A percentile compares a stretch with the other conserved stretches of the same genome.
phyloP scores from a whole-genome alignment of 176 grass and related monocot species.

The Otatea glauca region DNA sequence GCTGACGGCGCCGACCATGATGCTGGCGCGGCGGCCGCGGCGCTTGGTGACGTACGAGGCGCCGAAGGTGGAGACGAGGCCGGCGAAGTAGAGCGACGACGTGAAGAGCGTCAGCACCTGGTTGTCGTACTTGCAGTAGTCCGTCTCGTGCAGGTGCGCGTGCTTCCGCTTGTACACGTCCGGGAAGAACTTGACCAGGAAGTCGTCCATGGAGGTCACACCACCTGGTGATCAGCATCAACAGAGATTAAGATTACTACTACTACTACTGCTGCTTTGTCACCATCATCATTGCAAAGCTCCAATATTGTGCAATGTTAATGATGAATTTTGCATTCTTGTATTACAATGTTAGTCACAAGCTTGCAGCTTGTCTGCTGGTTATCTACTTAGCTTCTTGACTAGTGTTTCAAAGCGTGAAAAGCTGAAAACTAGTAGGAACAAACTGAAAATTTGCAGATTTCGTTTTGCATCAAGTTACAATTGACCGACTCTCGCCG shows the following conservation, averaged over 20 bases:
- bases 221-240: slow-evolving; percentile 55
- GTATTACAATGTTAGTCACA: too few species aligned
- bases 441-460: background rate
- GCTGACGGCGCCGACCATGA: slow-evolving; percentile 85
- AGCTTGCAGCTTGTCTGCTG: background rate
- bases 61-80: slow-evolving; percentile 87
- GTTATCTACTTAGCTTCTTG: background rate
- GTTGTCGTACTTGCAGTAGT: slow-evolving; percentile 99
- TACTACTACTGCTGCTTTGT: too few species aligned
- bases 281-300: background rate
- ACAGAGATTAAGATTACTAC: too few species aligned
- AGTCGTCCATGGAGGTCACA: slow-evolving; percentile 97
- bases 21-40: slow-evolving; percentile 67
- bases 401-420: background rate
- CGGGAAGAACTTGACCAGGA: slow-evolving; percentile 83
- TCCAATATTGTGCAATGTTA: background rate
- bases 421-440: background rate
- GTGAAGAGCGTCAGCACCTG: slow-evolving; percentile 95
- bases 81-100: slow-evolving; percentile 92
- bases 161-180: slow-evolving; percentile 70
- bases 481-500: background rate
- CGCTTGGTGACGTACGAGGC: slow-evolving; percentile 77
- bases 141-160: slow-evolving; percentile 76
- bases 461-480: background rate
- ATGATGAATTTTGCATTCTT: too few species aligned